phyloP scores from a whole-genome alignment of 2,329 filamentous ascomycete genomes.

The Pseudocercospora macadamiae region DNA sequence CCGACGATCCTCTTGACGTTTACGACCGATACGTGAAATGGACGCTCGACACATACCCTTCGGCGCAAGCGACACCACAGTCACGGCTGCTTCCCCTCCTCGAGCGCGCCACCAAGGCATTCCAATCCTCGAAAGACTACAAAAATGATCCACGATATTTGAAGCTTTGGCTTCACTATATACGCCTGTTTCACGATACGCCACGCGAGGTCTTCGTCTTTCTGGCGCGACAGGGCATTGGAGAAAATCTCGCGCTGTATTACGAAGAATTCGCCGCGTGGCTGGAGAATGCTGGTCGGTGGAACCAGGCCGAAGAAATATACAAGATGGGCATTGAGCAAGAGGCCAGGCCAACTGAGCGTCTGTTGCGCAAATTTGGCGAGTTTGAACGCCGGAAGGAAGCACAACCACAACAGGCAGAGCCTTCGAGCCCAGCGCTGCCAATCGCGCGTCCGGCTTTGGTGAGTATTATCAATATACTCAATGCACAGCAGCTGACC shows the following conservation, averaged over 20 bases:
- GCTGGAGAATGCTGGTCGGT: conserved; percentile 81
- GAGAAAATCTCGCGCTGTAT: conserved; percentile 83
- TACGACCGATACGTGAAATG: conserved; percentile 97
- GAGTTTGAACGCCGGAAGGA: conserved; percentile 84
- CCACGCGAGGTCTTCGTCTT: conserved; percentile 92
- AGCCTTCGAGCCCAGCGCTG: conserved; percentile 83
- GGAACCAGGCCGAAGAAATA: conserved; percentile 91
- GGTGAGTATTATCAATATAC: background rate
- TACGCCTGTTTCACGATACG: conserved; percentile 88
- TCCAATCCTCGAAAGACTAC: conserved; percentile 83
- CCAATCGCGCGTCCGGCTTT: conserved; percentile 70
- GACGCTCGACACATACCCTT: conserved; percentile 93
- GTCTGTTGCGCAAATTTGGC: conserved; percentile 83
- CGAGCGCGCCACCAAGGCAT: conserved; percentile 88
- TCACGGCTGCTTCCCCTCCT: conserved; percentile 88
- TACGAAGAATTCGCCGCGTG: conserved; percentile 97
- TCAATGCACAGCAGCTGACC: no score
- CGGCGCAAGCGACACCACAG: conserved; percentile 85
- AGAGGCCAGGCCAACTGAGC: conserved; percentile 79
- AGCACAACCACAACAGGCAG: conserved; percentile 64
- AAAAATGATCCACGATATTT: conserved; percentile 94
- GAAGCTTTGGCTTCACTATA: conserved; percentile 92
- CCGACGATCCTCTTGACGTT: conserved; percentile 91
- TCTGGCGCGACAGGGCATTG: conserved; percentile 83
- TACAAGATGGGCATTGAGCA: conserved; percentile 87